Evolutionary conservation across 2,329 filamentous ascomycete genomes (phyloP), one percentile per base, ranked within the genome.

Genomic region (Endocalyx cinctus): DNA sequence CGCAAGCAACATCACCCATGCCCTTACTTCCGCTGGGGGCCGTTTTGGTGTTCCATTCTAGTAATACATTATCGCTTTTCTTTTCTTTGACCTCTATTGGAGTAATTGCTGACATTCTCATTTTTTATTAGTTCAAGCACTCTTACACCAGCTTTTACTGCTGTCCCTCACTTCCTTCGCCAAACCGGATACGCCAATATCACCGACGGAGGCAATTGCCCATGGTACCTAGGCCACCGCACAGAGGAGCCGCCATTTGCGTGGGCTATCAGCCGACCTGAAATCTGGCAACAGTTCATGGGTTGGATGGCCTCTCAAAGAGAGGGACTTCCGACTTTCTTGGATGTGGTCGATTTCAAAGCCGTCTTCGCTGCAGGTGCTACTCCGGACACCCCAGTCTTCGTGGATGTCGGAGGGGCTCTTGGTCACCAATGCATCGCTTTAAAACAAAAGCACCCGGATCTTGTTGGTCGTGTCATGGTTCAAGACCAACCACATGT

Each of bases 331-430:
- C 42, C 41, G 6, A 34, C 20, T 2, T 46, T 46, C 29, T 29
- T 51, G 2, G 34, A 35, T 29, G 41, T 31, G 11, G 14, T 47
- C 3, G 37, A 46, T 18, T 42, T 50, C 31, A 28, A 40, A 14
- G 18, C 29, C 17, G 45, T 50, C 15, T 33, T 46, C 23, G 39
- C 35, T 1, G 25, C 26, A 8, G 38, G 30, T 5, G 31, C 37
- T 1, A 31, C 27, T 3, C 34, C 27, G 4, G 33, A 29, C 3
- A 46, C 43, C 0, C 31, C 38, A 6, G 23, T 50, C 5, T 47
- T 50, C 12, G 44, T 52, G 8, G 48, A 51, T 17, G 29, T 51
- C 2, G 47, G 44, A 2, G 48, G 48, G 10, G 42, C 39, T 1
- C 29, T 42, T 20, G 47, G 48, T 7, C 43, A 47, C 10, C 42